A percentile compares a stretch with the other conserved stretches of the same genome.
phyloP scores from a whole-genome alignment of 257 asterid genomes.

The Scutellaria minor region DNA sequence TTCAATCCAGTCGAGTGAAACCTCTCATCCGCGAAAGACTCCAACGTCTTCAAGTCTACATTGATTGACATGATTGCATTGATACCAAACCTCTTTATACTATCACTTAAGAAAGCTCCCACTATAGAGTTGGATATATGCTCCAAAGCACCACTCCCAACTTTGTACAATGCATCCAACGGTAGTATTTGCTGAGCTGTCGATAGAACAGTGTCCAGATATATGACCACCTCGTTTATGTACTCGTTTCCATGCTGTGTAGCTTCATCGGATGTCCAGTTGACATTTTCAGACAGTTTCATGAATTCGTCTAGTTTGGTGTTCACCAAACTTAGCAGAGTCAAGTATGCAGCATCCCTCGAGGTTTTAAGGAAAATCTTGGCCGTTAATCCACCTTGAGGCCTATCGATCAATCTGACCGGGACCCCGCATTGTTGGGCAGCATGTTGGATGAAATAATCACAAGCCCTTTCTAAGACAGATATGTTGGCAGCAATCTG shows the following conservation, averaged over 20 bases:
- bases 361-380: slow-evolving; percentile 86
- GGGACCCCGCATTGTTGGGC: slow-evolving; percentile 98
- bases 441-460: slow-evolving; percentile 91
- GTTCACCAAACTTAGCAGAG: slow-evolving; percentile 69
- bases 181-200: slow-evolving; percentile 93
- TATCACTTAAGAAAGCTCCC: slow-evolving; percentile 69
- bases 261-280: slow-evolving; percentile 79
- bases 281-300: slow-evolving; percentile 74
- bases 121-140: slow-evolving; percentile 77
- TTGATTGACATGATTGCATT: slow-evolving; percentile 67
- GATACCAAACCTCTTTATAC: slow-evolving; percentile 72
- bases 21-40: slow-evolving; percentile 82
- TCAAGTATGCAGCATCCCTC: slow-evolving; percentile 87
- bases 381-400: slow-evolving; percentile 79
- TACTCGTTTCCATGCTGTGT: slow-evolving; percentile 72
- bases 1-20: slow-evolving; percentile 75
- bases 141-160: slow-evolving; percentile 88
- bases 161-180: slow-evolving; percentile 80
- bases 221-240: slow-evolving; percentile 75
- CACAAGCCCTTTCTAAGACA: slow-evolving; percentile 88
- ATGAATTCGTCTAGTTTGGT: slow-evolving; percentile 74
- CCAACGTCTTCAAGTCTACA: slow-evolving; percentile 70
- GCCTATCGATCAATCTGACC: slow-evolving; percentile 72
- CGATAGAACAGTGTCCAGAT: slow-evolving; percentile 85
- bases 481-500: slow-evolving; percentile 93